Evolutionary conservation across 139 green algal species (phyloP), one percentile per base, ranked within the genome.

Genomic region (Mesotaenium endlicherianum): DNA sequence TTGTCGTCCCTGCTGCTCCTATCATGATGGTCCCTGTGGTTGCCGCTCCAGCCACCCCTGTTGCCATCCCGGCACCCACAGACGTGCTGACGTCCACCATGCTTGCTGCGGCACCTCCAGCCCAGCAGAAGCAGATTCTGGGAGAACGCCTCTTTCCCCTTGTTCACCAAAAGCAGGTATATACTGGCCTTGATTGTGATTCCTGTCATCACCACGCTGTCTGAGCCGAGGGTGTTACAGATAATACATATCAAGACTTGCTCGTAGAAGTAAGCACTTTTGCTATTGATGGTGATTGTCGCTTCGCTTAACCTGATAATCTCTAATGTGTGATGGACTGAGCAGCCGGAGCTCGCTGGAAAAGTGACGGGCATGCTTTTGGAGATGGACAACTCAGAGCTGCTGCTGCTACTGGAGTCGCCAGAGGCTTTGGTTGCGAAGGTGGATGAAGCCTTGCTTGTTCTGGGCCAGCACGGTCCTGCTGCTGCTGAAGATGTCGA

Each of bases 281-380:
- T 64, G 53, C 26, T 64, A 64, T 72, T 72, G 60, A 6, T 72
- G 60, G 5, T 64, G 50, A 64, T 64, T 64, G 20, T 64, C 50
- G 26, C 50, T 64, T 64, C 50, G 20, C 26, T 64, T 64, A 64
- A 20, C 20, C 50, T 64, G 50, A 64, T 20, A 64, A 64, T 64
- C 26, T 64, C 20, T 64, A 26, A 64, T 34, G 50, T 64, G 20
- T 64, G 20, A 64, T 26, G 20, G n/a, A n/a, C 50, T 64, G 41
- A 82, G 77, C 64, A 91, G 60, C 75, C 85, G 3, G 71, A 87
- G 17, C 41, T 76, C 41, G 87, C 88, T 1, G 89, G 74, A 49
- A 92, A 93, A 89, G 86, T 93, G 71, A 93, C 90, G 30, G 89
- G 90, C 76, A 92, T 93, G 89, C 90, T 93, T 16, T 77, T 93